Evolutionary conservation across 75 land plant genomes (phyloP), one percentile per base, ranked within the genome.

Genomic region (Ceratopteris richardii): DNA sequence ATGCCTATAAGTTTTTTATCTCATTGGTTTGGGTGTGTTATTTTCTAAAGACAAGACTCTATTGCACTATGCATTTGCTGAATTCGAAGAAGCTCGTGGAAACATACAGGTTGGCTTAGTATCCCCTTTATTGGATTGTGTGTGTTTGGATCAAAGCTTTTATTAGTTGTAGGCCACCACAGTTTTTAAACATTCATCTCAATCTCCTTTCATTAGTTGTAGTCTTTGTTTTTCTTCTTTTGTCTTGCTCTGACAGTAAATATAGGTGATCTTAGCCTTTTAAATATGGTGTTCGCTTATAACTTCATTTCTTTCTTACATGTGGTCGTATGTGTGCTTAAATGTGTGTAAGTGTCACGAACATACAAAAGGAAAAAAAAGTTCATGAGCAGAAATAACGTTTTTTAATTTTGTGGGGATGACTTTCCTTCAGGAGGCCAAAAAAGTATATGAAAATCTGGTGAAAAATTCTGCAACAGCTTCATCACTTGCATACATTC

Each of bases 21-120:
- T 9, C 37, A 4, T 9, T 9, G 9, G 9, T 33, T 33, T 33
- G 3, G 9, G 37, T 46, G 50, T 21, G 18, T 46, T 46, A 46
- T 46, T 46, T 46, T 46, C 63, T 46, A 13, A 60, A 95, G 99
- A 95, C 58, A 82, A 84, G 26, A 84, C 83, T 26, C 62, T 87
- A 54, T 64, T 95, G 36, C 81, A 70, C 59, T 95, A 90, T 84
- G 97, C 99, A 40, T 90, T 69, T 78, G 99, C 99, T n/a, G 99
- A 95, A 63, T 77, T 95, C 28, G 99, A 95, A 63, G 99, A 95
- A 67, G 88, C 92, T 19, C 79, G 84, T 36, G 99, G 97, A 54
- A 63, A 79, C 40, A 73, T 87, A 62, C 85, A 84, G 93, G 99
- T 90, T 24, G 40, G 65, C 51, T 66, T 19, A 10, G 13, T 26